phyloP scores from a whole-genome alignment of 1,139 yeast species.

The Candida sanyaensis region DNA sequence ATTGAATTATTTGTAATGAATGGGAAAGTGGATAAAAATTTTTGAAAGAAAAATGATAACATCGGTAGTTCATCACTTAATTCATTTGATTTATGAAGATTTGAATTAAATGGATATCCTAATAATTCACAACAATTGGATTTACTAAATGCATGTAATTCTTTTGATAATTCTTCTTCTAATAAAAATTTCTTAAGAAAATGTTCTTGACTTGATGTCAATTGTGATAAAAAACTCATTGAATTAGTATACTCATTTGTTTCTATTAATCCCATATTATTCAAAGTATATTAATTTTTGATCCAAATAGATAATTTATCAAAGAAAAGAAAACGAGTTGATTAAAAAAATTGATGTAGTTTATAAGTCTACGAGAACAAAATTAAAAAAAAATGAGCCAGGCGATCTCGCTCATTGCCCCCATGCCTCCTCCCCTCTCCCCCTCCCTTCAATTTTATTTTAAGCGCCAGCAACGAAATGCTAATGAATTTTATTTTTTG shows the following conservation, averaged over 20 bases:
- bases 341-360: no score
- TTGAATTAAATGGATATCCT: slow-evolving; percentile 67
- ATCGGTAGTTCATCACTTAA: slow-evolving; percentile 55
- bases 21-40: slow-evolving; percentile 71
- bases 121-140: slow-evolving; percentile 61
- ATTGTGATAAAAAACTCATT: neutral
- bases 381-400: no score
- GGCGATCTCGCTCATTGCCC: no score
- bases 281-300: no score
- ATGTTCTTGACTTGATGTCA: slow-evolving; percentile 64
- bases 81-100: slow-evolving; percentile 12
- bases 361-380: no score
- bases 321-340: no score
- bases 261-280: neutral
- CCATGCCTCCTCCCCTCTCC: no score
- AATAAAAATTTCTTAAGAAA: slow-evolving; percentile 80
- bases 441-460: no score
- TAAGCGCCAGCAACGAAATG: no score
- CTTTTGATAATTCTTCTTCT: slow-evolving; percentile 59
- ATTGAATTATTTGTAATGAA: slow-evolving; percentile 53
- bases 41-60: slow-evolving; percentile 61
- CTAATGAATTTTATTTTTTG: no score
- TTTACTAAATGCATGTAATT: slow-evolving; percentile 58
- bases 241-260: neutral
- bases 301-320: no score